phyloP scores from a whole-genome alignment of 306 rosid species.

The Lathyrus oleraceus region DNA sequence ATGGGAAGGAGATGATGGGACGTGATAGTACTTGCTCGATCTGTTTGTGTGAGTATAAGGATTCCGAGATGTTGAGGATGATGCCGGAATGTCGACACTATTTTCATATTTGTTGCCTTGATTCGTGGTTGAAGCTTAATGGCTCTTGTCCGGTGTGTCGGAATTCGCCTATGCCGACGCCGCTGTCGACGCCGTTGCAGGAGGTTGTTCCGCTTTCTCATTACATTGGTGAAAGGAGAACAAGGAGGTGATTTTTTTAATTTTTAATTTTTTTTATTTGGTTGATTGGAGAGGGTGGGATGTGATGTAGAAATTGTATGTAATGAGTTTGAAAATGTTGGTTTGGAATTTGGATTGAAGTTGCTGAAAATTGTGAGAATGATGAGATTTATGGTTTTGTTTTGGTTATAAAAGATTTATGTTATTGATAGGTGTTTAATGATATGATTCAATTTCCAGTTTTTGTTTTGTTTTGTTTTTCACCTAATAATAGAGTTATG shows the following conservation, averaged over 20 bases:
- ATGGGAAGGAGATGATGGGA: conserved; percentile 31
- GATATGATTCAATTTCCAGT: not conserved
- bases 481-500: not conserved
- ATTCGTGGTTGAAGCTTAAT: conserved; percentile 87
- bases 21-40: conserved; percentile 61
- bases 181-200: conserved; percentile 79
- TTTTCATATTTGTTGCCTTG: conserved; percentile 80
- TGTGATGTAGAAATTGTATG: not conserved
- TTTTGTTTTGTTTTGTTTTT: not conserved
- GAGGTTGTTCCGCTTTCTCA: conserved; percentile 88
- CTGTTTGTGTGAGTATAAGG: conserved; percentile 82
- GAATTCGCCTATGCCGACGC: conserved; percentile 90
- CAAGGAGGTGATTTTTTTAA: conserved; percentile 45
- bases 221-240: conserved; percentile 68
- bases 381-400: not conserved
- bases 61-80: conserved; percentile 86
- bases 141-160: conserved; percentile 96
- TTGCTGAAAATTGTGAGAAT: not conserved
- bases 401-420: not conserved
- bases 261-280: not conserved
- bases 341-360: conserved; percentile 1
- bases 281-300: not conserved
- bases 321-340: not conserved
- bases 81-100: conserved; percentile 92
- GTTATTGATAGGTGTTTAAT: not conserved